phyloP scores from a whole-genome alignment of 2,329 filamentous ascomycete genomes.

The Cladosporium sp. region DNA sequence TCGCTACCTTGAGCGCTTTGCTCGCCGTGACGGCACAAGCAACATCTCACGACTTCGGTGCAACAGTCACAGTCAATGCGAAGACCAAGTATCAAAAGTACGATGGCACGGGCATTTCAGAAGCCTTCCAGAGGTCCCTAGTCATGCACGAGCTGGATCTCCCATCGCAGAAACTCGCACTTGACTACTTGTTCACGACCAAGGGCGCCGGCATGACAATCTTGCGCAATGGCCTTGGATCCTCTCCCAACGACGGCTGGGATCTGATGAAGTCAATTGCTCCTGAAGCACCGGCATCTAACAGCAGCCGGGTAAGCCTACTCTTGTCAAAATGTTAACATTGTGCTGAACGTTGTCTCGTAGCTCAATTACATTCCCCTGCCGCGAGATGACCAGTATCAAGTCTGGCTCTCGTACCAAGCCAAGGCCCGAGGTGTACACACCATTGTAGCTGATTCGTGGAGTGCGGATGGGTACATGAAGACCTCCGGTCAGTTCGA shows the following conservation, averaged over 20 bases:
- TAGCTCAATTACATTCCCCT: conserved; percentile 21
- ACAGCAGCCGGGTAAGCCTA: conserved; percentile 39
- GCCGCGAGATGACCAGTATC: conserved; percentile 32
- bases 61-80: conserved; percentile 12
- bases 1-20: neutral
- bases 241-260: conserved; percentile 23
- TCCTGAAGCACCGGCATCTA: conserved; percentile 37
- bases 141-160: conserved; percentile 22
- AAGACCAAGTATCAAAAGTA: conserved; percentile 32
- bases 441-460: conserved; percentile 47
- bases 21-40: conserved; percentile 8
- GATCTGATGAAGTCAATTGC: conserved; percentile 25
- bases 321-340: conserved; percentile 35
- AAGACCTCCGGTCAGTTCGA: conserved; percentile 39
- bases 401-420: conserved; percentile 51
- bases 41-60: neutral
- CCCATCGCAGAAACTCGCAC: conserved; percentile 38
- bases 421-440: conserved; percentile 44
- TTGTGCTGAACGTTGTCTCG: conserved; percentile 34
- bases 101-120: conserved; percentile 48
- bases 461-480: conserved; percentile 51
- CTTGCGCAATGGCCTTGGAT: conserved; percentile 48
- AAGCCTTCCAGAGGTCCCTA: conserved; percentile 39
- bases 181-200: conserved; percentile 46
- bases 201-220: conserved; percentile 49